phyloP scores from a whole-genome alignment of 192 early-diverging fungal species.

The Gryganskiella cystojenkinii region DNA sequence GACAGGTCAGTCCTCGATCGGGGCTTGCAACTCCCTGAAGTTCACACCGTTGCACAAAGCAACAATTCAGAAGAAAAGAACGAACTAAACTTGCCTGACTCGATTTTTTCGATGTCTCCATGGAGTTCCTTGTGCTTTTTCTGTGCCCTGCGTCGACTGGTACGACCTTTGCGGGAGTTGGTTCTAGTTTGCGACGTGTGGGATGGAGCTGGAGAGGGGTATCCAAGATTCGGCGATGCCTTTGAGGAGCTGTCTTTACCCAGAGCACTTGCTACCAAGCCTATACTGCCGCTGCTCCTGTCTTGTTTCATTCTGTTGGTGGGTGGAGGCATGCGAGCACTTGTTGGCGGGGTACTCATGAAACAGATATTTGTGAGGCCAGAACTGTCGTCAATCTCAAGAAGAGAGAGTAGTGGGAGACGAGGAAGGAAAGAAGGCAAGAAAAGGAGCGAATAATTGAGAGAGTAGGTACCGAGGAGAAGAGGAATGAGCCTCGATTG shows the following conservation, averaged over 20 bases:
- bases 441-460: not conserved
- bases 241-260: not conserved
- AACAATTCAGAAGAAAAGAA: no score
- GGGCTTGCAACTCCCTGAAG: no score
- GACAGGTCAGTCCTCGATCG: no score
- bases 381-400: no score
- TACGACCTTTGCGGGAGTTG: constrained; percentile 30
- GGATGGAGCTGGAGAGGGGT: not conserved
- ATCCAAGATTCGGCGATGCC: not conserved
- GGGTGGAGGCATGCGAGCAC: constrained; percentile 17
- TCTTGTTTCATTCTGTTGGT: constrained; percentile 32
- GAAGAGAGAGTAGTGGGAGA: not conserved
- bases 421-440: not conserved
- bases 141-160: constrained; percentile 14
- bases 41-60: no score
- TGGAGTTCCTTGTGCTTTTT: constrained; percentile 7
- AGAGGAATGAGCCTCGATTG: constrained; percentile 1
- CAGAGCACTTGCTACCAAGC: not conserved
- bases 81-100: constrained; percentile 30
- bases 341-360: not conserved
- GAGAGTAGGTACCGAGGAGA: no score
- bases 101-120: constrained; percentile 6
- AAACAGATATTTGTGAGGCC: not conserved
- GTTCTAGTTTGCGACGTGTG: not conserved
- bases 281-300: not conserved